phyloP scores from a whole-genome alignment of 164 flowering plant species.

The Magnolia kwangsiensis region DNA sequence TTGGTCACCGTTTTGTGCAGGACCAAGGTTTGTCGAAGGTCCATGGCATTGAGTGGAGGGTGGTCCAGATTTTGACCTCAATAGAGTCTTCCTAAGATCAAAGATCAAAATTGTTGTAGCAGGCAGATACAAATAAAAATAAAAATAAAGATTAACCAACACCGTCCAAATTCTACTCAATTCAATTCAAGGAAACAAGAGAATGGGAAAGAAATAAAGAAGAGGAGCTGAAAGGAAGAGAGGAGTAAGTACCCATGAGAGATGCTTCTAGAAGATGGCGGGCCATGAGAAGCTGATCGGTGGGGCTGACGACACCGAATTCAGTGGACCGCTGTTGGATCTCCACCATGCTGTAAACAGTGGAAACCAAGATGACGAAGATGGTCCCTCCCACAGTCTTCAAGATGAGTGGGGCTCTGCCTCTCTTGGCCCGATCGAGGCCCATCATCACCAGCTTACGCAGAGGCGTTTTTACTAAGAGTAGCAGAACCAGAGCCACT shows the following conservation, averaged over 20 bases:
- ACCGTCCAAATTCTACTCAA: background rate
- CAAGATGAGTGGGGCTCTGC: conserved; percentile 66
- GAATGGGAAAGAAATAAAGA: background rate
- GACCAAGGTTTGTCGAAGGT: no score
- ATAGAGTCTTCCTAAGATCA: no score
- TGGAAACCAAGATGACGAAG: conserved; percentile 43
- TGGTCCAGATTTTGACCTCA: no score
- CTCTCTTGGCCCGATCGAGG: conserved; percentile 75
- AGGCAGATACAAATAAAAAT: background rate
- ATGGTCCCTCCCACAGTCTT: conserved; percentile 68
- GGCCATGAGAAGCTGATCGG: conserved; percentile 83
- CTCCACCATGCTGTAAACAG: conserved; percentile 51
- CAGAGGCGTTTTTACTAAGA: conserved; percentile 69
- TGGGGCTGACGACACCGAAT: conserved; percentile 49
- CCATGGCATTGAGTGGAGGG: no score
- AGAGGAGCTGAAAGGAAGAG: background rate
- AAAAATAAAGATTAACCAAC: background rate
- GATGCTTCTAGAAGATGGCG: conserved; percentile 74
- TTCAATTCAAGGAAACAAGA: background rate
- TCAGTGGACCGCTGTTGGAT: conserved; percentile 52
- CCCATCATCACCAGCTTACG: conserved; percentile 68
- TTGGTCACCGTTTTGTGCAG: no score
- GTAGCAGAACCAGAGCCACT: conserved; percentile 44
- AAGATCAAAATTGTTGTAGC: background rate
- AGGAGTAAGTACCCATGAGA: conserved; percentile 60